Conservation (phyloP, 73 alveolate genomes). For the Tetrahymena malaccensis region DNA sequence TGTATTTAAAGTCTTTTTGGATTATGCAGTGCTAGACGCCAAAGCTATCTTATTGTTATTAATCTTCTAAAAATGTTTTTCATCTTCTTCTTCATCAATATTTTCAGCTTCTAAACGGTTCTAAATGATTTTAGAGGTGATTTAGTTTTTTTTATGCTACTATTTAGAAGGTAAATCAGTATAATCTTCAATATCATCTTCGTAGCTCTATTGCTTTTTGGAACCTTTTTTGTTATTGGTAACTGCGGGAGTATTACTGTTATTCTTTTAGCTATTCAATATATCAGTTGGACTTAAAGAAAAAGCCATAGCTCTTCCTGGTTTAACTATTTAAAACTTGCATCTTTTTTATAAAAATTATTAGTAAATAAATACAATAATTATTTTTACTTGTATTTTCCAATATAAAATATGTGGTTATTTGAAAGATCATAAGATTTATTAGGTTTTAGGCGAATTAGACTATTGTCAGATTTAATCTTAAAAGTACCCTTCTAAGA, state of each 20-base stretch:
- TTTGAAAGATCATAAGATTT: neutral
- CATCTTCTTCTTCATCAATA: neutral
- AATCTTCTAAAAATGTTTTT: neutral
- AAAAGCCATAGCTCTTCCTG: neutral
- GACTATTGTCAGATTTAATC: neutral
- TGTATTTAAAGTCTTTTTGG: neutral
- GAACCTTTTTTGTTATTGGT: neutral
- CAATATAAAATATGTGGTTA: neutral
- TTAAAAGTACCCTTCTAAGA: neutral
- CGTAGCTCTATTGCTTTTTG: neutral
- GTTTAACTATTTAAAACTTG: neutral
- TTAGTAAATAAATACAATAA: neutral
- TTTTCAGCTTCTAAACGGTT: neutral
- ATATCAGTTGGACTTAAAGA: neutral
- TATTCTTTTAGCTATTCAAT: neutral
- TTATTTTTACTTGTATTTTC: neutral
- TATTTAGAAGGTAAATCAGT: neutral
- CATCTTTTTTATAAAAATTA: neutral
- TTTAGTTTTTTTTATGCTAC: neutral
- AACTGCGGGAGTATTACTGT: neutral
- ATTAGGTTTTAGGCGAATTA: neutral
- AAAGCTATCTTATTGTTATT: neutral
- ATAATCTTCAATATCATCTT: neutral
- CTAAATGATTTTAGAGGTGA: neutral
- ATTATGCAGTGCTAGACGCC: neutral